A percentile compares a stretch with the other conserved stretches of the same genome.
Evolutionary conservation across 345 rosid genomes (phyloP).

Genomic region (Populus alba): DNA sequence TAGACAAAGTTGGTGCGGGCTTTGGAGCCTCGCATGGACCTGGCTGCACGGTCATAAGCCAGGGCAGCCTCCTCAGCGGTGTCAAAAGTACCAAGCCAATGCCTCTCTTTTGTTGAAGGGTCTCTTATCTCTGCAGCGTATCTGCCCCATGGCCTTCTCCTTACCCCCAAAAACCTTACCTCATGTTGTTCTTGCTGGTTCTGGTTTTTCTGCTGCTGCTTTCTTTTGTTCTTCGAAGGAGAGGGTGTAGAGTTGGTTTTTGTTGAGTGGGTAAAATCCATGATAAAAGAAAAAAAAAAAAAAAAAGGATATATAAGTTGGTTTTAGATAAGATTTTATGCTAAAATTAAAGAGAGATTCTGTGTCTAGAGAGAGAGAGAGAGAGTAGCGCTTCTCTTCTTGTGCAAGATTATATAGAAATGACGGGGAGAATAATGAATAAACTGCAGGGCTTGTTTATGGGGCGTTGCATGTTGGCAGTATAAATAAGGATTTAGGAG

Average conservation of each 20-base stretch:
- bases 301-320: not conserved
- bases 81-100: constrained; percentile 91
- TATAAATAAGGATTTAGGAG: constrained; percentile 30
- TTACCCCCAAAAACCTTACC: constrained; percentile 75
- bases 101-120: constrained; percentile 86
- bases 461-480: constrained; percentile 19
- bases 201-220: constrained; percentile 29
- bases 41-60: constrained; percentile 88
- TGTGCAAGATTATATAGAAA: not conserved
- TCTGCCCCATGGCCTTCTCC: constrained; percentile 94
- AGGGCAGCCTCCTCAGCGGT: constrained; percentile 89
- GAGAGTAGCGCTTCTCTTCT: not conserved
- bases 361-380: not conserved
- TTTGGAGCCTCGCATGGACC: constrained; percentile 80
- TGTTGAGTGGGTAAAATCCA: constrained; percentile 36
- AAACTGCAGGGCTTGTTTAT: constrained; percentile 14
- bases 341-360: not conserved
- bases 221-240: constrained; percentile 54
- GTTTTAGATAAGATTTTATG: not conserved
- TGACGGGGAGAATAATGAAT: constrained; percentile 11
- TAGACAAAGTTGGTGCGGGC: constrained; percentile 92
- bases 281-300: not conserved
- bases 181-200: constrained; percentile 27
- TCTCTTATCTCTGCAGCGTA: constrained; percentile 95
- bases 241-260: constrained; percentile 41